Percentiles rank a stretch among this genome's conserved stretches.
These are phyloP conservation scores for Pilasporangium apinafurcum DNA, from an alignment of 352 stramenopile species.

Conservation along the genomic window DNA sequence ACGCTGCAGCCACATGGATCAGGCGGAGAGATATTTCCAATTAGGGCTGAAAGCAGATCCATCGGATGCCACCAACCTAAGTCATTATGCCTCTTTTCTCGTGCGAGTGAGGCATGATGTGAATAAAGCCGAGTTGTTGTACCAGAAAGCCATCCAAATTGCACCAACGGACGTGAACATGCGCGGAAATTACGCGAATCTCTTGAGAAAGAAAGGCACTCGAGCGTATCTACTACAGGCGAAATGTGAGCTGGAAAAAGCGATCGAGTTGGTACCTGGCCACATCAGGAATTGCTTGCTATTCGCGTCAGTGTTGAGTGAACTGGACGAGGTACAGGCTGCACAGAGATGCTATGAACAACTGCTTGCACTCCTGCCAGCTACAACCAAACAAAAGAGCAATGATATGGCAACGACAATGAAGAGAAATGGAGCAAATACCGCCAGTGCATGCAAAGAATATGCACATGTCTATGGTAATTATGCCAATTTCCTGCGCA, in stretches of 20 bases:
- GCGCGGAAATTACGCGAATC: constrained; percentile 22
- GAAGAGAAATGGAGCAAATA: background rate
- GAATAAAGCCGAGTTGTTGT: constrained; percentile 17
- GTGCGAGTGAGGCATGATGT: constrained; percentile 13
- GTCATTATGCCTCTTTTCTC: constrained; percentile 28
- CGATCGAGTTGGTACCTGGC: constrained; percentile 7
- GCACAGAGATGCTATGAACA: constrained; percentile 7
- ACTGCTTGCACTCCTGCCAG: no score
- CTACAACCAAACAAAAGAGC: no score
- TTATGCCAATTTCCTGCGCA: constrained; percentile 12
- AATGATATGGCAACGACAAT: no score
- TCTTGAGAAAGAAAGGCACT: constrained; percentile 11
- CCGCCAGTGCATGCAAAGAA: constrained; percentile 1
- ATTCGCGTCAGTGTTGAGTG: constrained; percentile 7
- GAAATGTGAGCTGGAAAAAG: constrained; percentile 7
- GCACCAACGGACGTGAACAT: constrained; percentile 14
- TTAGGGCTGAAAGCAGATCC: constrained; percentile 16
- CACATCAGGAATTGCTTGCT: constrained; percentile 14
- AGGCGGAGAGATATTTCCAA: constrained; percentile 15
- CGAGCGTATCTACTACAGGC: background rate
- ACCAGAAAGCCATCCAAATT: constrained; percentile 14
- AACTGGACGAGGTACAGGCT: background rate
- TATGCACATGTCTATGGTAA: constrained; percentile 13
- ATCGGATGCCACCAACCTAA: constrained; percentile 10
- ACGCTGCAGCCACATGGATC: constrained; percentile 8